phyloP scores from a whole-genome alignment of 139 green algal genomes.

The Coelastrella sp. region DNA sequence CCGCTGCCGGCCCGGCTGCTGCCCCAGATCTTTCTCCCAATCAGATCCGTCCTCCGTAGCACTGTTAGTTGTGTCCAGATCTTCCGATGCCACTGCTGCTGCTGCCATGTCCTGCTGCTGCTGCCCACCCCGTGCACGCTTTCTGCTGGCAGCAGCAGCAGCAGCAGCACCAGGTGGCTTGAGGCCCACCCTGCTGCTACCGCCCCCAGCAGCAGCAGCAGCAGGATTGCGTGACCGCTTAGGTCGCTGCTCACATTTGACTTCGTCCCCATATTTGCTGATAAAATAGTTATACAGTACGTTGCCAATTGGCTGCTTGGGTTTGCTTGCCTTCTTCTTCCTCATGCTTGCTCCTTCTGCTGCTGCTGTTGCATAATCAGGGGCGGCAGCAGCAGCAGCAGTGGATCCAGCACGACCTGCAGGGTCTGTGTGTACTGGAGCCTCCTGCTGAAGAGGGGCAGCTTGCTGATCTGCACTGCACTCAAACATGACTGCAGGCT shows the following conservation, averaged over 20 bases:
- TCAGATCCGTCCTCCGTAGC: not conserved
- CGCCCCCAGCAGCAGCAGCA: not conserved
- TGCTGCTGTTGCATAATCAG: not conserved
- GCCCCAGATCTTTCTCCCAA: not conserved
- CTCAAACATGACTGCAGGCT: not conserved
- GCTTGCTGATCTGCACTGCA: not conserved
- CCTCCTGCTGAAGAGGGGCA: too few relatives aligned
- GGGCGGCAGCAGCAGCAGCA: not conserved
- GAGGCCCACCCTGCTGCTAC: not conserved
- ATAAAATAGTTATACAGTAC: not conserved
- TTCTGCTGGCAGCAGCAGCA: not conserved
- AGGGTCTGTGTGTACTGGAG: not conserved
- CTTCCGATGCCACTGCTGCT: not conserved
- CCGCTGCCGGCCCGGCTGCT: not conserved
- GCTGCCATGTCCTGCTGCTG: slow-evolving; percentile 12
- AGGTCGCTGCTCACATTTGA: not conserved
- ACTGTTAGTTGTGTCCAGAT: not conserved
- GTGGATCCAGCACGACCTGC: not conserved
- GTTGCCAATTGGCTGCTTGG: not conserved
- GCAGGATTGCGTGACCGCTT: not conserved
- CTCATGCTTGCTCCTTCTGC: not conserved
- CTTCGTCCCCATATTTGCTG: slow-evolving; percentile 14
- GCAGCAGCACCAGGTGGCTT: not conserved
- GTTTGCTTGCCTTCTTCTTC: not conserved
- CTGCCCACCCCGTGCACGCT: too few relatives aligned